Percentiles rank a stretch among this genome's conserved stretches.
Evolutionary conservation across 2,329 filamentous ascomycete species (phyloP).

Genomic region (Pseudogymnoascus sp.): DNA sequence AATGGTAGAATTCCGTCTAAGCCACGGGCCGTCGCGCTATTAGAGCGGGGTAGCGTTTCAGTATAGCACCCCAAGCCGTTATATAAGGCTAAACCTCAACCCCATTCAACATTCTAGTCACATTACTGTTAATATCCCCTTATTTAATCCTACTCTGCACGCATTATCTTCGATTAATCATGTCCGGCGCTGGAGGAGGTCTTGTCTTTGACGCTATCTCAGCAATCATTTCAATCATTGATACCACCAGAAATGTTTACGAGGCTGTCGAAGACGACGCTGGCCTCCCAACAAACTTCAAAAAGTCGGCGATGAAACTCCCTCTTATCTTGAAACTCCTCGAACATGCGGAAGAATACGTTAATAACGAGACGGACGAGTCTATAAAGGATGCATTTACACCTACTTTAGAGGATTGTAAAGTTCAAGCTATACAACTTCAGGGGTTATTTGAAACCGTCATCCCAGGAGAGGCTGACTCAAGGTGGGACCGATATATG

Average conservation of each 20-base stretch:
- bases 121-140: neutral
- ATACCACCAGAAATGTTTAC: conserved; percentile 13
- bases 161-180: conserved; percentile 7
- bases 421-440: neutral
- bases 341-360: neutral
- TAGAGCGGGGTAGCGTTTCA: no score
- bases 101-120: no score
- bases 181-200: conserved; percentile 16
- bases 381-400: neutral
- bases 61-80: no score
- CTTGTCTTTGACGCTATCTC: conserved; percentile 17
- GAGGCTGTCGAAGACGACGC: conserved; percentile 12
- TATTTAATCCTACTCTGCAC: neutral
- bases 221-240: conserved; percentile 17
- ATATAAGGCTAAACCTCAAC: no score
- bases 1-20: no score
- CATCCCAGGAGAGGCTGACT: conserved; percentile 12
- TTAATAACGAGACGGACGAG: neutral
- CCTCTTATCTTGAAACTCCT: neutral
- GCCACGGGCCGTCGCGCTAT: no score
- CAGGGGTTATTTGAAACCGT: conserved; percentile 11
- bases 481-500: conserved; percentile 14
- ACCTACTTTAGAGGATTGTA: neutral
- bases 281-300: conserved; percentile 15
- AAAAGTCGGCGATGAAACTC: neutral